Conservation (phyloP, 2,329 filamentous ascomycete species). For the Penicillium sp. region DNA sequence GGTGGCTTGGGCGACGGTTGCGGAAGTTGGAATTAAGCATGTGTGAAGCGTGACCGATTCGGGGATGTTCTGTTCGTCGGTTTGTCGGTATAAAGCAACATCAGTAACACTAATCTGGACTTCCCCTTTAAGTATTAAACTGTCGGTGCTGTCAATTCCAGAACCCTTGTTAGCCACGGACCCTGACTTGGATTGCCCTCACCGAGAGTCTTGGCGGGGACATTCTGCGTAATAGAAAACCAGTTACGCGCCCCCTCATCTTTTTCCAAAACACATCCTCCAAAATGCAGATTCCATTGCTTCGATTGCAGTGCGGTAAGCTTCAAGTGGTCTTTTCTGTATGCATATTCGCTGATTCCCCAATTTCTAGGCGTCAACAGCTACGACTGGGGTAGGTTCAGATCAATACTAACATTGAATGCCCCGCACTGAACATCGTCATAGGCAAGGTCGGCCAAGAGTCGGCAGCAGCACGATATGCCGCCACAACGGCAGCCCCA, state of each 20-base stretch:
- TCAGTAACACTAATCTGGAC: not conserved
- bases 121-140: not conserved
- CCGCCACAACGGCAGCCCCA: slow-evolving; percentile 75
- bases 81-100: not conserved
- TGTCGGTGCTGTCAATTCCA: not conserved
- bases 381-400: slow-evolving; percentile 83
- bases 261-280: slow-evolving; percentile 12
- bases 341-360: slow-evolving; percentile 3
- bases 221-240: slow-evolving; percentile 23
- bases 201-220: slow-evolving; percentile 28
- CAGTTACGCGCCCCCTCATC: slow-evolving; percentile 16
- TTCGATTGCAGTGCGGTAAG: slow-evolving; percentile 69
- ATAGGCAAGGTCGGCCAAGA: slow-evolving; percentile 80
- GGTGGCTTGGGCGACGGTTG: not conserved
- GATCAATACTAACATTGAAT: slow-evolving; percentile 11
- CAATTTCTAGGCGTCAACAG: slow-evolving; percentile 76
- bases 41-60: not conserved
- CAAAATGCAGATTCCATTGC: slow-evolving; percentile 74
- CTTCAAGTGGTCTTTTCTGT: slow-evolving; percentile 3
- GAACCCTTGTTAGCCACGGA: slow-evolving; percentile 3
- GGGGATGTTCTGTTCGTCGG: not conserved
- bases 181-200: slow-evolving; percentile 8
- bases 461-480: slow-evolving; percentile 87
- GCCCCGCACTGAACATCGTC: slow-evolving; percentile 32
- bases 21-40: not conserved